Conservation (phyloP, 345 rosid species). For the Hypericum perforatum region DNA sequence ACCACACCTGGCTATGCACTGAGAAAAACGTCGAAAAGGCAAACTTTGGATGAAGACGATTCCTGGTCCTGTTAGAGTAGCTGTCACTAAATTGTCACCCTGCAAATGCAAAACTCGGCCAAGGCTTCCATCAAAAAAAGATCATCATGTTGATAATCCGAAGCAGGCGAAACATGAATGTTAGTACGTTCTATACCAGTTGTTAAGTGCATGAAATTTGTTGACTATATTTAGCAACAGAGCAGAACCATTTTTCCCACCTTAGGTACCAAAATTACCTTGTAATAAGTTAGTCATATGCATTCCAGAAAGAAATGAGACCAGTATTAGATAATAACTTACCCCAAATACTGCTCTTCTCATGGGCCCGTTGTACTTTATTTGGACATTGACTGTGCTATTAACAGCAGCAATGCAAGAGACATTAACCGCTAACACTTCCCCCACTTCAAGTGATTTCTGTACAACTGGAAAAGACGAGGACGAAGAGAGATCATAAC, state of each 20-base stretch:
- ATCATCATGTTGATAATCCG: too few species aligned
- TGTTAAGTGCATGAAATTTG: too few species aligned
- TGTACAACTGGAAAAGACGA: constrained; percentile 58
- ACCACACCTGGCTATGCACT: constrained; percentile 75
- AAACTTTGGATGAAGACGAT: constrained; percentile 95
- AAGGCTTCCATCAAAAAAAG: background rate
- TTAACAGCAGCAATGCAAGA: constrained; percentile 82
- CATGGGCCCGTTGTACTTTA: constrained; percentile 74
- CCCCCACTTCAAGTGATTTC: constrained; percentile 90
- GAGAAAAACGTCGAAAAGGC: constrained; percentile 85
- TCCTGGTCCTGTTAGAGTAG: constrained; percentile 87
- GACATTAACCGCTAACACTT: constrained; percentile 70
- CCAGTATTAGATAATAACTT: constrained; percentile 14
- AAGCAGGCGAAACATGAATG: background rate
- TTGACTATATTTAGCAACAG: too few species aligned
- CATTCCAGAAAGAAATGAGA: background rate
- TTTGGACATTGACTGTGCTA: constrained; percentile 60
- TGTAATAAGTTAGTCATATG: background rate
- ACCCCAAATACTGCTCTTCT: constrained; percentile 91
- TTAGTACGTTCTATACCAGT: too few species aligned
- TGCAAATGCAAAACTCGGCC: constrained; percentile 24
- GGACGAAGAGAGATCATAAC: constrained; percentile 5
- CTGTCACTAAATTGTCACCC: constrained; percentile 88
- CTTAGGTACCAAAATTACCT: too few species aligned
- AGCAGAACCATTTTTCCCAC: too few species aligned